Base-by-base conservation (phyloP, 2,329 filamentous ascomycete genomes). In the Corniculantispora saksenae region DNA sequence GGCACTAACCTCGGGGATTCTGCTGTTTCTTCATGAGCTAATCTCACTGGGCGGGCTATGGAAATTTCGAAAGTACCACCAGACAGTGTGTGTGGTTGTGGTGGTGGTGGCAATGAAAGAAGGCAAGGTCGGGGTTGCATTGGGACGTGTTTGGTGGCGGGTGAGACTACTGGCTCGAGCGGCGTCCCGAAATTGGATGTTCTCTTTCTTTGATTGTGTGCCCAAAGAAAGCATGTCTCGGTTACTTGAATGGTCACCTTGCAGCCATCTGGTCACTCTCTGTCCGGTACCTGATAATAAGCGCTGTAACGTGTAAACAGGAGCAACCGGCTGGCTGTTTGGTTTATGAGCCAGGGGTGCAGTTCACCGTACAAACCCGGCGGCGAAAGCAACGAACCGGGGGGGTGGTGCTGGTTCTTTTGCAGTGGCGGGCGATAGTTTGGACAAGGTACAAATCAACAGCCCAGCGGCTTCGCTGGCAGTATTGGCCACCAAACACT, bases 1-100 rank as follows among this genome's bases (percentile, higher is more conserved):
- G 35, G 48, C 48, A 53, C 47, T 35, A 61, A 61, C 54, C 25
- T 61, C 59, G 59, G 59, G 35, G 47, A 43, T 45, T 43, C 47
- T 23, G n/a, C 27, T 25, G 17, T 61, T 29, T 54, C 38, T 43
- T 61, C 5, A n/a, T n/a, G 29, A 61, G 58, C 47, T 51, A 61
- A 61, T 61, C 45, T 61, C 58, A 25, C 27, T 19, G 15, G 17
- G 21, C 21, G 15, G 38, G 21, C 38, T 45, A 25, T 45, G 19
- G 27, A 54, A 54, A 54, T 35, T 54, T 54, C 51, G 23, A 21
- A 54, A 35, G n/a, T n/a, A n/a, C n/a, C n/a, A n/a, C n/a, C n/a
- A n/a, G n/a, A n/a, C n/a, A n/a, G n/a, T n/a, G n/a, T n/a, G n/a
- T n/a, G n/a, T n/a, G n/a, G n/a, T n/a, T n/a, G n/a, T n/a, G n/a